Base-by-base conservation (phyloP, 148 eudicot species). In the Polygonum maritimum region DNA sequence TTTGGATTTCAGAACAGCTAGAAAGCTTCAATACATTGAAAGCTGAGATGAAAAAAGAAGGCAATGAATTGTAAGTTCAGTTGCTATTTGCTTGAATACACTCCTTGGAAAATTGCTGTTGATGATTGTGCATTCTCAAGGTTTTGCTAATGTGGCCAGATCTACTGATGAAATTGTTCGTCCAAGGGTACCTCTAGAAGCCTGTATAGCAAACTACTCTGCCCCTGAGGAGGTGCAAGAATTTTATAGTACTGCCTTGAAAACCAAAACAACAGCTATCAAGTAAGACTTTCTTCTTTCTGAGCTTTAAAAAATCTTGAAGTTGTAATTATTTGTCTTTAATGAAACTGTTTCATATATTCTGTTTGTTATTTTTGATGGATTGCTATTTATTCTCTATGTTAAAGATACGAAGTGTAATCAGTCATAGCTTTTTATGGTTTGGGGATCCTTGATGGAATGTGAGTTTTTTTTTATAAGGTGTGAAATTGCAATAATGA, bases 181-280 rank as follows among this genome's bases (percentile, higher is more conserved):
- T 47, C 99, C 99, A 77, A 89, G 94, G 83, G 99, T 95, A 60
- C 92, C 89, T 48, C 80, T 95, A 78, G 83, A 79, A 74, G 96
- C 90, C 76, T 95, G 98, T 81, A 75, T 95, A 75, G 89, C 87
- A 71, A 86, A 88, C 85, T 95, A 86, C 83, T 86, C 93, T 41
- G 91, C 89, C 70, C 89, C 88, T 31, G 99, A 95, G 83, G 99
- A 92, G 81, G 90, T 95, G 85, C 88, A 85, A 81, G 99, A 91
- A 79, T 95, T 92, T 76, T 92, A 86, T 77, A 95, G 99, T 82
- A 89, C 85, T 78, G 97, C 92, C 14, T 84, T 95, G 84, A 89
- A 87, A 72, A 78, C 91, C 13, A 95, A 85, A 82, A 87, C 92
- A 78, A 92, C 93, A 71, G 99, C 99, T 49, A 85, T 85, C 75